Percentiles rank a stretch among this genome's conserved stretches.
phyloP scores from a whole-genome alignment of 208 protist genomes.

The Acanthamoeba healyi region DNA sequence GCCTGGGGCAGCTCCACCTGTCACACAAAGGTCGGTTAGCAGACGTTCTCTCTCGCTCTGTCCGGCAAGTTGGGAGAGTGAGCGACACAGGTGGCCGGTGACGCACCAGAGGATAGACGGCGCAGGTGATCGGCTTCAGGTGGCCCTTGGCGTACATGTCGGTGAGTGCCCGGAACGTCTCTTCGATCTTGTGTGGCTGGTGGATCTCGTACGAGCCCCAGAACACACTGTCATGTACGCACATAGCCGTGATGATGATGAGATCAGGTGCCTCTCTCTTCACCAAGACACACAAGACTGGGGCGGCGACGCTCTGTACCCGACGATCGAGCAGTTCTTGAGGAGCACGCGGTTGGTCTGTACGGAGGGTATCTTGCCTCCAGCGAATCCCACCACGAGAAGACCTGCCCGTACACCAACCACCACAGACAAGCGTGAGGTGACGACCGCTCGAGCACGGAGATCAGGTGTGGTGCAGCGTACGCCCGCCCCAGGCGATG shows the following conservation, averaged over 20 bases:
- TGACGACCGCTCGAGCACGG: not conserved
- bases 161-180: not conserved
- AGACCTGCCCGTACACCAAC: not conserved
- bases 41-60: no score
- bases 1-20: slow-evolving; percentile 14
- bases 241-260: not conserved
- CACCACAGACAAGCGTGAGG: not conserved
- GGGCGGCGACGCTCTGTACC: not conserved
- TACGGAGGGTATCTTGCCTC: slow-evolving; percentile 8
- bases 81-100: no score
- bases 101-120: slow-evolving; percentile 26
- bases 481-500: slow-evolving; percentile 50
- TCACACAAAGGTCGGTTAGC: not conserved
- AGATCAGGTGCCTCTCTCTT: no score
- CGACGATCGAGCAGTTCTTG: slow-evolving; percentile 62
- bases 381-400: slow-evolving; percentile 41
- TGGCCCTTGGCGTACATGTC: not conserved
- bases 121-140: slow-evolving; percentile 30
- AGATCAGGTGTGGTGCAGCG: not conserved
- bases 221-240: not conserved
- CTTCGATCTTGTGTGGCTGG: slow-evolving; percentile 14
- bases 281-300: no score
- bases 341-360: slow-evolving; percentile 54
- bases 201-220: slow-evolving; percentile 53
- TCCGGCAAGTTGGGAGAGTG: no score